Conservation (phyloP, 306 rosid genomes). For the Vigna trinervia region DNA sequence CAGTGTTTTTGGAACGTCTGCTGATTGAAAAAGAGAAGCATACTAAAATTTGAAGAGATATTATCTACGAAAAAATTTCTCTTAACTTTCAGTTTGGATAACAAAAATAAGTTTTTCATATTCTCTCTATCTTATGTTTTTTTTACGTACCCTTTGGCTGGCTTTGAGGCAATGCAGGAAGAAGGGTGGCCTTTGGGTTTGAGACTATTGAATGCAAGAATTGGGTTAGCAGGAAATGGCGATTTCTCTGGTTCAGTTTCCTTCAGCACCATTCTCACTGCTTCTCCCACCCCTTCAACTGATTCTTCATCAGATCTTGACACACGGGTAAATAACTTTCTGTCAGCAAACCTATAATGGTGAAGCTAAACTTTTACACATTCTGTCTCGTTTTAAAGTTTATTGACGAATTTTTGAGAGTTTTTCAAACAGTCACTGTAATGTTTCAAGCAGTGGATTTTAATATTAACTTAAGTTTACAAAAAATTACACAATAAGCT, state of each 20-base stretch:
- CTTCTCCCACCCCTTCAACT: constrained; percentile 55
- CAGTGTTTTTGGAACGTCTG: no score
- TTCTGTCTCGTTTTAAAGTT: no score
- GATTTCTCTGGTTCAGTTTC: constrained; percentile 71
- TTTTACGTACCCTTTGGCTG: not conserved
- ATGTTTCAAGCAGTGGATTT: no score
- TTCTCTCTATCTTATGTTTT: not conserved
- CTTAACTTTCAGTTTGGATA: not conserved
- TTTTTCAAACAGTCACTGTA: no score
- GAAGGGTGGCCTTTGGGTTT: constrained; percentile 93
- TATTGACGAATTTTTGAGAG: no score
- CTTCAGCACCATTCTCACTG: constrained; percentile 72
- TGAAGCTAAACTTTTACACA: not conserved
- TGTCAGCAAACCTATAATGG: not conserved
- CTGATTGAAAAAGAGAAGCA: no score
- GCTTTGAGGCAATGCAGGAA: constrained; percentile 53
- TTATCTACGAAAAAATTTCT: no score
- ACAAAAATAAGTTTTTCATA: not conserved
- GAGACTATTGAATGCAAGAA: constrained; percentile 66
- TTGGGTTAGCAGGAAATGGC: constrained; percentile 58
- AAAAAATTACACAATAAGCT: no score
- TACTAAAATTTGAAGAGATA: no score
- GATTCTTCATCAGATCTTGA: constrained; percentile 74
- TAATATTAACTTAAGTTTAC: no score
- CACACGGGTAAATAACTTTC: constrained; percentile 55